Evolutionary conservation across 2,329 filamentous ascomycete species (phyloP), one percentile per base, ranked within the genome.

Genomic region (Fusarium sarcochroum): DNA sequence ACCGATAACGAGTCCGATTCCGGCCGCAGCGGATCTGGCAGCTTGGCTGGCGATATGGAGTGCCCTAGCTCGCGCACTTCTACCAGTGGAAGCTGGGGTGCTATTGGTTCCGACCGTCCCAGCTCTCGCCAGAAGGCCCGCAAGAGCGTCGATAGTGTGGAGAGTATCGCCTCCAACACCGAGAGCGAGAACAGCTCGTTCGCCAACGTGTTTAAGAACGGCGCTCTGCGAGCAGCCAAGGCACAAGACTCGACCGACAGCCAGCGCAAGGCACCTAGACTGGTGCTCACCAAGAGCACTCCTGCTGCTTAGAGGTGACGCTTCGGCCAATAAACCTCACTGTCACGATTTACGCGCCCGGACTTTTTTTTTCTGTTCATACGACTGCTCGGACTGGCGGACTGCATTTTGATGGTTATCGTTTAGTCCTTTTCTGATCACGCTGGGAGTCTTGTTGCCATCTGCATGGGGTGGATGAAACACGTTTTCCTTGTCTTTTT

Each of bases 61-160:
- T 86, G 83, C 73, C 92, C 90, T 77, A 94, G 91, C 83, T 90
- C 93, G 68, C 91, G 91, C 71, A 93, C 90, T 69, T 91, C 88
- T 64, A 91, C 89, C 69, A 95, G 91, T 67, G 93, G 84, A 71
- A 85, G 83, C 76, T 89, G 86, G 87, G 87, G 93, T 63, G 94
- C 93, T 49, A 97, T 97, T 75, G 93, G 93, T 54, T 96, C 92
- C 3, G 92, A 97, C 80, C 90, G 93, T 63, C 94, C 94, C 70
- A 89, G 84, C 71, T 90, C 89, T 21, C 85, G 87, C 34, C 86
- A 93, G 79, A 92, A 90, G 83, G 83, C 80, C 79, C 89, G 80
- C 77, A 86, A 78, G 83, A 90, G 81, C 80, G 84, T 81, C 56
- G 90, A 90, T 68, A 93, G 90, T 72, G 82, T 90, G 38, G 89